phyloP scores from a whole-genome alignment of 2,329 filamentous ascomycete genomes.

The Nannizziopsis barbatae region DNA sequence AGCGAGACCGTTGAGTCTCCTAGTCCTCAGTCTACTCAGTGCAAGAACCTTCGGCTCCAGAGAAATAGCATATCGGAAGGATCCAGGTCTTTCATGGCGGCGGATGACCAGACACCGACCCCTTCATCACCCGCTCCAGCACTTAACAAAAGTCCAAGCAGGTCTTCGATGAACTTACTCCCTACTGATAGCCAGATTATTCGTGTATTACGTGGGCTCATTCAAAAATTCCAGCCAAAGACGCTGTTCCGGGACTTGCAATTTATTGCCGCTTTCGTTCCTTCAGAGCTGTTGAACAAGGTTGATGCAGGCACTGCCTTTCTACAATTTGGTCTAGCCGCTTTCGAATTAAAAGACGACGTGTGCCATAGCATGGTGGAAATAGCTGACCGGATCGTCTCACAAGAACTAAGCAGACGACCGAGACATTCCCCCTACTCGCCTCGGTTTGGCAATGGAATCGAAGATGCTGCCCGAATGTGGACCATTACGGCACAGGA shows the following conservation, averaged over 20 bases:
- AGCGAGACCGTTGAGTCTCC: conserved; percentile 28
- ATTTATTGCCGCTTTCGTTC: conserved; percentile 53
- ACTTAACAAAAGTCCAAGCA: conserved; percentile 21
- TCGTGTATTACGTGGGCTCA: conserved; percentile 54
- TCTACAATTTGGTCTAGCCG: conserved; percentile 78
- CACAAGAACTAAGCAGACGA: conserved; percentile 37
- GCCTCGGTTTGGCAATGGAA: conserved; percentile 23
- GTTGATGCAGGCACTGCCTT: conserved; percentile 63
- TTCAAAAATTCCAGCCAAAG: conserved; percentile 61
- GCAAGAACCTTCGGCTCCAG: neutral
- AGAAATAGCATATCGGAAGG: conserved; percentile 15
- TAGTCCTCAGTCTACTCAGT: conserved; percentile 20
- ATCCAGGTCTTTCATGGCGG: conserved; percentile 4
- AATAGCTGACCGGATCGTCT: conserved; percentile 57
- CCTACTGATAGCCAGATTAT: conserved; percentile 53
- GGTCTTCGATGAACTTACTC: conserved; percentile 33
- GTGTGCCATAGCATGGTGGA: conserved; percentile 76
- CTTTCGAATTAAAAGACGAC: conserved; percentile 77
- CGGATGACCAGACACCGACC: conserved; percentile 11
- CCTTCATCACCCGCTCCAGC: conserved; percentile 16
- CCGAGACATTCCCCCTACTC: conserved; percentile 27
- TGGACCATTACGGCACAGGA: conserved; percentile 91
- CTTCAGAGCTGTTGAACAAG: conserved; percentile 46
- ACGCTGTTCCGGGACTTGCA: conserved; percentile 73
- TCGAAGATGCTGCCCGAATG: conserved; percentile 73